Percentiles rank a stretch among this genome's conserved stretches.
phyloP scores from a whole-genome alignment of 2,329 filamentous ascomycete genomes.

The Chaetothyriales sp. region DNA sequence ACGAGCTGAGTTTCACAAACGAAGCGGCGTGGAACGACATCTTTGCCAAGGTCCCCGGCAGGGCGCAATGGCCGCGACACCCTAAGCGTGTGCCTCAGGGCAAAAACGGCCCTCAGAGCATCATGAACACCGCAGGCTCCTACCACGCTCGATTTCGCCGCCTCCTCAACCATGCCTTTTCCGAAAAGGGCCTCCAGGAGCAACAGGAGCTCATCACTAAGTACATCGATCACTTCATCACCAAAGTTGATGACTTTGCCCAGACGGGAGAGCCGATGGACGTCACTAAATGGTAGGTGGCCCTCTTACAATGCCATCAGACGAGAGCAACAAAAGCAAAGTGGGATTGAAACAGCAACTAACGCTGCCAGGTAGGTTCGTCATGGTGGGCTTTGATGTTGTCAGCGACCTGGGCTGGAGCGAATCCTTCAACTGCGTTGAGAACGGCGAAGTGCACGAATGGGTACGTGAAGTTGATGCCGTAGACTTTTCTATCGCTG shows the following conservation, averaged over 20 bases:
- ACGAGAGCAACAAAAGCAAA: too few relatives aligned
- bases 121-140: slow-evolving; percentile 2
- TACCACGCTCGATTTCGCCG: slow-evolving; percentile 15
- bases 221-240: slow-evolving; percentile 20
- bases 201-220: slow-evolving; percentile 22
- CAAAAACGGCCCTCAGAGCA: background rate
- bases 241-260: slow-evolving; percentile 4
- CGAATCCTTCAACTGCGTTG: slow-evolving; percentile 18
- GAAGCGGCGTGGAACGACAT: slow-evolving; percentile 19
- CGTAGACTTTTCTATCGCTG: slow-evolving; percentile 7
- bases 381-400: background rate
- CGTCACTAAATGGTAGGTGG: slow-evolving; percentile 14
- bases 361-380: too few relatives aligned
- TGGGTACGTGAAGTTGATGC: slow-evolving; percentile 18
- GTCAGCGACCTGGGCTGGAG: slow-evolving; percentile 17
- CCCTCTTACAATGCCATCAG: too few relatives aligned
- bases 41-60: slow-evolving; percentile 12
- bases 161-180: slow-evolving; percentile 16
- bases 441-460: slow-evolving; percentile 15
- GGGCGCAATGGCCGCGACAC: background rate
- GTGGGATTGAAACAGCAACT: too few relatives aligned
- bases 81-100: too few relatives aligned
- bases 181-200: slow-evolving; percentile 11
- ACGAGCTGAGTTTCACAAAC: slow-evolving; percentile 19
- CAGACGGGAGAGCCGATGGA: background rate